A percentile compares a stretch with the other conserved stretches of the same genome.
These are phyloP conservation scores for Madurella mycetomatis DNA, from an alignment of 2,329 filamentous ascomycete genomes.

Conservation along the genomic window DNA sequence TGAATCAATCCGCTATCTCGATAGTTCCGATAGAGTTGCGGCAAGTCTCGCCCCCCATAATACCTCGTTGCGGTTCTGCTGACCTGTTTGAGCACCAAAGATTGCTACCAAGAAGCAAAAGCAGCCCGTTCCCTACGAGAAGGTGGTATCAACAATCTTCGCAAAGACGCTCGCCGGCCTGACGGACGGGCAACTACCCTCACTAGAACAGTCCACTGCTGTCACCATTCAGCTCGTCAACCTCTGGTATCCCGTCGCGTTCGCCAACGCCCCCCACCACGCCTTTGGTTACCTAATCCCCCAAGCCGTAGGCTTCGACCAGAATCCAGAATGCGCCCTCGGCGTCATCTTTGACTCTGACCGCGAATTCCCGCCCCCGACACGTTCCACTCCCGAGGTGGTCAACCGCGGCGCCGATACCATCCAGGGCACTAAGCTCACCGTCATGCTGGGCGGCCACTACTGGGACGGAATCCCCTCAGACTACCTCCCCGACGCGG, in stretches of 20 bases:
- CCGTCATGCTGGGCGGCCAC: conserved; percentile 92
- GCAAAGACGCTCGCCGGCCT: conserved; percentile 41
- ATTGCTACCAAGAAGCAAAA: conserved; percentile 14
- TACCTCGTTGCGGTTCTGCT: background rate
- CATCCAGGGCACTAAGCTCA: conserved; percentile 70
- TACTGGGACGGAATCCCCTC: conserved; percentile 63
- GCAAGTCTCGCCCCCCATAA: conserved; percentile 33
- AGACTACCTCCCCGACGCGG: conserved; percentile 54
- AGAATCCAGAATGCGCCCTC: conserved; percentile 44
- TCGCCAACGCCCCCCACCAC: conserved; percentile 55
- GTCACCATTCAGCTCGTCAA: conserved; percentile 91
- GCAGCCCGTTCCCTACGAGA: conserved; percentile 40
- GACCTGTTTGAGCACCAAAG: conserved; percentile 2
- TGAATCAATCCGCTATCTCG: conserved; percentile 39
- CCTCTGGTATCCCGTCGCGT: conserved; percentile 68
- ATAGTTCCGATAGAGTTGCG: conserved; percentile 34
- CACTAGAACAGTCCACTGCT: conserved; percentile 53
- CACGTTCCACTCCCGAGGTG: conserved; percentile 19
- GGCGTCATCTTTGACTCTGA: conserved; percentile 91
- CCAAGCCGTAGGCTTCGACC: conserved; percentile 42
- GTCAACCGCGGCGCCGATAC: conserved; percentile 45
- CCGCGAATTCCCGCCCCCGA: conserved; percentile 33
- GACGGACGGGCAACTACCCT: conserved; percentile 38
- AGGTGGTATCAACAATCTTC: conserved; percentile 62
- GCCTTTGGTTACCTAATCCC: conserved; percentile 95